phyloP scores from a whole-genome alignment of 1,139 yeast species.

The Blastobotrys serpentis region DNA sequence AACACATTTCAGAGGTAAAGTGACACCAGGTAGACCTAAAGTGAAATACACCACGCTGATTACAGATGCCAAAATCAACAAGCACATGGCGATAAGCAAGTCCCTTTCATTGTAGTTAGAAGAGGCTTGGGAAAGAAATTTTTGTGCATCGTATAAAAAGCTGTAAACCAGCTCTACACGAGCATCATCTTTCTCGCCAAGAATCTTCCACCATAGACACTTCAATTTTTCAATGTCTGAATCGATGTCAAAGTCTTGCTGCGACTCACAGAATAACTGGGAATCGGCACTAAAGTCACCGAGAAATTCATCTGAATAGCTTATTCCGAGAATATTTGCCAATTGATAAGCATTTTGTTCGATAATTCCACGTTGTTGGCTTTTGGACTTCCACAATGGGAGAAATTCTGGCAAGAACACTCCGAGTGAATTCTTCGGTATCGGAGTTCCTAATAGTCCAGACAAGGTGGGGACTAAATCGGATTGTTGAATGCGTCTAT shows the following conservation, averaged over 20 bases:
- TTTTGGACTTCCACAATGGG: slow-evolving; percentile 46
- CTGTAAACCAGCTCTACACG: slow-evolving; percentile 33
- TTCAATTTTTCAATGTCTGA: slow-evolving; percentile 29
- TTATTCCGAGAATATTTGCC: slow-evolving; percentile 24
- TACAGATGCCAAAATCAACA: slow-evolving; percentile 35
- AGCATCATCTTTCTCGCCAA: slow-evolving; percentile 7
- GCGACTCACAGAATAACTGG: slow-evolving; percentile 23
- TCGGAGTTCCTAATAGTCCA: slow-evolving; percentile 69
- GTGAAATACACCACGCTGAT: slow-evolving; percentile 18
- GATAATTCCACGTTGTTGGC: slow-evolving; percentile 45
- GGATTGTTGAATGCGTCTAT: slow-evolving; percentile 63
- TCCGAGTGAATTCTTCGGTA: slow-evolving; percentile 86
- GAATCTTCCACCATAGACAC: slow-evolving; percentile 25
- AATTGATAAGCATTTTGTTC: slow-evolving; percentile 66
- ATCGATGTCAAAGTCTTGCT: slow-evolving; percentile 21
- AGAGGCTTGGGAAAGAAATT: slow-evolving; percentile 59
- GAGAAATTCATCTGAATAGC: slow-evolving; percentile 22
- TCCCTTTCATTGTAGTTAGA: slow-evolving; percentile 65
- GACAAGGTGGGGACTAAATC: slow-evolving; percentile 88
- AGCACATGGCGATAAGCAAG: slow-evolving; percentile 49
- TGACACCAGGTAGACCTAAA: slow-evolving; percentile 15
- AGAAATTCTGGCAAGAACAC: slow-evolving; percentile 59
- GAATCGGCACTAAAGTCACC: slow-evolving; percentile 13
- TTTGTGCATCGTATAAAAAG: slow-evolving; percentile 54
- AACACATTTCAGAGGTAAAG: slow-evolving; percentile 25